Evolutionary conservation across 305 asterid species (phyloP).

Genomic region (Rubia balearica): DNA sequence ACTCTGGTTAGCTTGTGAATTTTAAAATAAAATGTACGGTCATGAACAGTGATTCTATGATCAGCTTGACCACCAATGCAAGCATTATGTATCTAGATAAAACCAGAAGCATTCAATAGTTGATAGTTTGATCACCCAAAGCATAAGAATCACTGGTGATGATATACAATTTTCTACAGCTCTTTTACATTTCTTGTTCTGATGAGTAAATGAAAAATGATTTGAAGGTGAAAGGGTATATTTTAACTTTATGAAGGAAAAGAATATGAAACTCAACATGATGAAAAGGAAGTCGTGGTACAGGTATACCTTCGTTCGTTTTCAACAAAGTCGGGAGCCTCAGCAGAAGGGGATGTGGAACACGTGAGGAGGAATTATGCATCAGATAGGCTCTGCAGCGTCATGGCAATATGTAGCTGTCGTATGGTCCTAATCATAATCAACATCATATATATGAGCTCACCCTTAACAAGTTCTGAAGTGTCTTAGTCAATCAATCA

Average conservation of each 20-base stretch:
- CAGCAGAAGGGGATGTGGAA: constrained; percentile 90
- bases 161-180: neutral
- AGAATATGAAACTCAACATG: neutral
- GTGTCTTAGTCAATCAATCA: neutral
- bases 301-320: constrained; percentile 51
- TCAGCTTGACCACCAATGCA: neutral
- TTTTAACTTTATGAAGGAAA: neutral
- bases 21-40: neutral
- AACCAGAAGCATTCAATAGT: neutral
- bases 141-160: neutral
- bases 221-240: neutral
- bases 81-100: neutral
- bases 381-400: constrained; percentile 53
- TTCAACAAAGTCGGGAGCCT: constrained; percentile 72
- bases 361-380: constrained; percentile 61
- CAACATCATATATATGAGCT: constrained; percentile 9
- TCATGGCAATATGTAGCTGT: constrained; percentile 40
- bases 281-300: constrained; percentile 1
- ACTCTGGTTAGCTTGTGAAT: neutral
- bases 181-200: neutral
- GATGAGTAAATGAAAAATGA: neutral
- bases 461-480: neutral
- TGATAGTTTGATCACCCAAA: neutral
- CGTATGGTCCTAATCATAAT: constrained; percentile 39
- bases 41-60: neutral